These are phyloP conservation scores for Carpinus viminea DNA, from an alignment of 306 rosid genomes.

Conservation along the genomic window DNA sequence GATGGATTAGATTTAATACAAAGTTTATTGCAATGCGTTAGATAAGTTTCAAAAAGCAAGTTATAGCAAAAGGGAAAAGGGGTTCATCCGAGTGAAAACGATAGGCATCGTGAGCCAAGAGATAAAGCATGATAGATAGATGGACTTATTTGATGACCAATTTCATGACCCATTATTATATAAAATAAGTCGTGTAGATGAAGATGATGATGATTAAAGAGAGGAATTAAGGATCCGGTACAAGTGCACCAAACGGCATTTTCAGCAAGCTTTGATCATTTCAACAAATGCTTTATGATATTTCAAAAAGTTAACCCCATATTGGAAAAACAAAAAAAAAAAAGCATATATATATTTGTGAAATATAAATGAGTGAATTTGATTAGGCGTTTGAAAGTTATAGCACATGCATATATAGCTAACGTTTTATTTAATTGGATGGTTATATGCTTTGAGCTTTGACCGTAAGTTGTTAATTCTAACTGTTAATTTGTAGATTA, in stretches of 20 bases:
- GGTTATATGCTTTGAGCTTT: background rate
- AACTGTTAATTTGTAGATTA: constrained; percentile 24
- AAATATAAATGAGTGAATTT: too few species aligned
- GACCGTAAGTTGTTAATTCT: constrained; percentile 10
- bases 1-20: constrained; percentile 18
- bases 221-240: constrained; percentile 26
- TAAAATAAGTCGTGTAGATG: constrained; percentile 15
- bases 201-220: constrained; percentile 45
- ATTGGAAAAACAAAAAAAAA: too few species aligned
- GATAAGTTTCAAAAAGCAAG: constrained; percentile 34
- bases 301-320: too few species aligned
- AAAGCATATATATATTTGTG: too few species aligned
- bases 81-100: constrained; percentile 12
- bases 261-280: constrained; percentile 9
- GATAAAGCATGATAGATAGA: constrained; percentile 10
- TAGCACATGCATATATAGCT: too few species aligned
- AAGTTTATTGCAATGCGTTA: constrained; percentile 4
- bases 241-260: constrained; percentile 33
- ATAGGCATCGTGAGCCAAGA: constrained; percentile 24
- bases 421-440: too few species aligned
- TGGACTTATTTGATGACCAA: background rate
- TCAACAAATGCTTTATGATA: constrained; percentile 14
- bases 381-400: too few species aligned
- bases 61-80: constrained; percentile 8
- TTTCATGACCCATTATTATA: constrained; percentile 31